A percentile compares a stretch with the other conserved stretches of the same genome.
Conservation (phyloP, 371 early-diverging fungal genomes). For the Nematocida parisii region DNA sequence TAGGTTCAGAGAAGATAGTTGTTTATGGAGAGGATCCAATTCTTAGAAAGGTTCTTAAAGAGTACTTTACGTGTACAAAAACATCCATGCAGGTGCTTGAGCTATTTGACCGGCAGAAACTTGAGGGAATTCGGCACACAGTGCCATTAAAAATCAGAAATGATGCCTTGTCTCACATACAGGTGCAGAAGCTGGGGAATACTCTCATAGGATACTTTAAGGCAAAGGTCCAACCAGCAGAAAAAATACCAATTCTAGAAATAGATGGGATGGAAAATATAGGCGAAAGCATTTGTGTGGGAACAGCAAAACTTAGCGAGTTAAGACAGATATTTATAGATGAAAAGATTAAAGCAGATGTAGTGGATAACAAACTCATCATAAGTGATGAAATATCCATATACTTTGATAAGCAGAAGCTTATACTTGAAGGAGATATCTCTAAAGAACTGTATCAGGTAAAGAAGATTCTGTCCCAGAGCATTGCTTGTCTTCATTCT, state of each 20-base stretch:
- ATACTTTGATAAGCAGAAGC: slow-evolving; percentile 34
- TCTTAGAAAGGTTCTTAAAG: slow-evolving; percentile 26
- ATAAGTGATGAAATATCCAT: slow-evolving; percentile 59
- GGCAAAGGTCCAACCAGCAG: slow-evolving; percentile 22
- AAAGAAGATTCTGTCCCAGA: slow-evolving; percentile 56
- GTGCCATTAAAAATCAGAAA: slow-evolving; percentile 50
- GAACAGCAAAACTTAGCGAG: slow-evolving; percentile 55
- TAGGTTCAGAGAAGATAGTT: slow-evolving; percentile 35
- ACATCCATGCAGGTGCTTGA: slow-evolving; percentile 13
- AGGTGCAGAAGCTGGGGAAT: slow-evolving; percentile 53
- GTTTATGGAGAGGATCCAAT: slow-evolving; percentile 25
- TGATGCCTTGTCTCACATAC: slow-evolving; percentile 21
- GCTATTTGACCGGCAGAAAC: slow-evolving; percentile 9
- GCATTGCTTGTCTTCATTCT: slow-evolving; percentile 35
- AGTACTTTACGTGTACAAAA: slow-evolving; percentile 21
- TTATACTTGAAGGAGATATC: slow-evolving; percentile 59
- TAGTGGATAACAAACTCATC: slow-evolving; percentile 56
- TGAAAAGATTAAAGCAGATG: slow-evolving; percentile 63
- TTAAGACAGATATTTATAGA: slow-evolving; percentile 61
- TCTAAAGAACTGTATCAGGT: slow-evolving; percentile 58
- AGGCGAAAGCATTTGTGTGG: slow-evolving; percentile 45
- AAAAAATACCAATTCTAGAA: slow-evolving; percentile 29
- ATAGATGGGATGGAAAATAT: background rate
- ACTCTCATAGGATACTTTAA: slow-evolving; percentile 49
- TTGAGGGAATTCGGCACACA: slow-evolving; percentile 48